Evolutionary conservation across 352 stramenopile species (phyloP).

Genomic region (Phytopythium litorale): DNA sequence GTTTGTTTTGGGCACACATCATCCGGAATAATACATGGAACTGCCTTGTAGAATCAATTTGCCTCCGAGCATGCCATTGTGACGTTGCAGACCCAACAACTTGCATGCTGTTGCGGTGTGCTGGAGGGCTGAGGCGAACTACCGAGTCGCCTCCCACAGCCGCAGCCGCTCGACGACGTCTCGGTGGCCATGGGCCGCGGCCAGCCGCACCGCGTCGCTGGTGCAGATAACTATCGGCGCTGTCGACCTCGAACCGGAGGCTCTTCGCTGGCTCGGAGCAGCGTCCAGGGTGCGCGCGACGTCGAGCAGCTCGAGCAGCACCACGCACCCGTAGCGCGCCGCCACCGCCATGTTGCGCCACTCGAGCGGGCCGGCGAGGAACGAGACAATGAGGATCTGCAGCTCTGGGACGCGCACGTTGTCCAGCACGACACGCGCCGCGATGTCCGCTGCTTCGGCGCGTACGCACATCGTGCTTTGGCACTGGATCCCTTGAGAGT

Average conservation of each 20-base stretch:
- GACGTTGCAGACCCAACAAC: no score
- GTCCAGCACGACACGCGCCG: background rate
- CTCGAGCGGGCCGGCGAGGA: conserved; percentile 1
- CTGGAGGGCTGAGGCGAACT: no score
- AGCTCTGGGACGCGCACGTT: background rate
- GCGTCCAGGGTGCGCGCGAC: background rate
- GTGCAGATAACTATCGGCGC: background rate
- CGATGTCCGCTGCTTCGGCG: background rate
- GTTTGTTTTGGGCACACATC: no score
- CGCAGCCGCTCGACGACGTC: background rate
- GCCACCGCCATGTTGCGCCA: conserved; percentile 6
- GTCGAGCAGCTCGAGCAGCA: conserved; percentile 3
- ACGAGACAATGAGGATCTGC: background rate
- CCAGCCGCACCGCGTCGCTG: background rate
- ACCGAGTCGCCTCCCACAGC: background rate
- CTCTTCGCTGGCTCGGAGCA: background rate
- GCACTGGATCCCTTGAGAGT: background rate
- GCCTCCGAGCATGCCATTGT: no score
- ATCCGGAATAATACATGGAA: no score
- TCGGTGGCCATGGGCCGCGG: background rate
- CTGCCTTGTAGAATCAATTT: no score
- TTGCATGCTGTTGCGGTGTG: no score
- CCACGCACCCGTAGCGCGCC: conserved; percentile 2
- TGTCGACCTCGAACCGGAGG: no score
- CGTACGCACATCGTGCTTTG: background rate